A percentile compares a stretch with the other conserved stretches of the same genome.
Conservation (phyloP, 202 grass and related monocot genomes). For the Panicum virgatum region DNA sequence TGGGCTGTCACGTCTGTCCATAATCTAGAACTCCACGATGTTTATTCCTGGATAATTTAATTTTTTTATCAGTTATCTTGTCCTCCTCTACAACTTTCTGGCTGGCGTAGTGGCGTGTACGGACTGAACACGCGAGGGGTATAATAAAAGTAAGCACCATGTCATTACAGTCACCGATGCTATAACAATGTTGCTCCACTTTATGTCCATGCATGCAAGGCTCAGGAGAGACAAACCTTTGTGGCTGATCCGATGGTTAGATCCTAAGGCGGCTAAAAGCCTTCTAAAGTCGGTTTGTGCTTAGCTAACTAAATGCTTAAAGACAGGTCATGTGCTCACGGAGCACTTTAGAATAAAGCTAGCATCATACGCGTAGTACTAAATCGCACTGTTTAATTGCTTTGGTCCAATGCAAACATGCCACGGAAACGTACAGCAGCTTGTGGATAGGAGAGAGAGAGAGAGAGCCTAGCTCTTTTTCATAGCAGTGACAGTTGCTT, state of each 20-base stretch:
- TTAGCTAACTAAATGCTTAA: conserved; percentile 38
- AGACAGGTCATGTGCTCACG: conserved; percentile 6
- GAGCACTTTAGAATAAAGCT: conserved; percentile 32
- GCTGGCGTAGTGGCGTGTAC: too few relatives aligned
- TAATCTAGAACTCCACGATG: background rate
- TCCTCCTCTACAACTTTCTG: background rate
- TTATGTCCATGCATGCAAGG: conserved; percentile 11
- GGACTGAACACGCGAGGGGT: conserved; percentile 9
- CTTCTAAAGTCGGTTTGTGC: conserved; percentile 36
- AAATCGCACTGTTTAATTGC: background rate
- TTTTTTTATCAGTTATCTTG: background rate
- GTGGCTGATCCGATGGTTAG: conserved; percentile 38
- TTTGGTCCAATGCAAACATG: background rate
- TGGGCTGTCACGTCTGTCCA: conserved; percentile 15
- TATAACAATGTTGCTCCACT: conserved; percentile 16
- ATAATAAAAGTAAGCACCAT: background rate
- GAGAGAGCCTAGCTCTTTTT: background rate
- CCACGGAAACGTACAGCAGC: background rate
- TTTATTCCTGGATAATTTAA: background rate
- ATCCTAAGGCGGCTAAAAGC: conserved; percentile 49
- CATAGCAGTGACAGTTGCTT: too few relatives aligned
- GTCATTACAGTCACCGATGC: conserved; percentile 20
- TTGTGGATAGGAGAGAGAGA: background rate
- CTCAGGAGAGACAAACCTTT: conserved; percentile 26
- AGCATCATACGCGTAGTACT: background rate